Base-by-base conservation (phyloP, 352 stramenopile species). In the Pythium monospermum region DNA sequence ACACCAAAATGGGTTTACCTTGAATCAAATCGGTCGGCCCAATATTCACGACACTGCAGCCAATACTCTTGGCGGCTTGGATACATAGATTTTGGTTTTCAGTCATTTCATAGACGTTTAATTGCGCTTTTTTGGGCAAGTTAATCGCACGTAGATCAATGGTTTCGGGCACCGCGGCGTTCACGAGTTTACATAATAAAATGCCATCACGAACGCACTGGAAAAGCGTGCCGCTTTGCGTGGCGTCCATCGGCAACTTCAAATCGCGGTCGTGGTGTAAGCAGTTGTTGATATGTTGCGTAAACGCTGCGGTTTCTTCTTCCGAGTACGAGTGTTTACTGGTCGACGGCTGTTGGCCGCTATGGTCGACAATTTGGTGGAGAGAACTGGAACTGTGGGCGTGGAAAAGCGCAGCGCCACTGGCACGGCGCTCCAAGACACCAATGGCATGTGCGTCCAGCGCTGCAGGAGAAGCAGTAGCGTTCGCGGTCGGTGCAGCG, bases 41-140 rank as follows among this genome's bases (percentile, higher is more conserved):
- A 64, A 98, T 94, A 59, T 98, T 98, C 42, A 96, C 87, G 33
- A 98, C 83, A 45, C 84, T 90, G 69, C 91, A 98, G 39, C 91
- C 91, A 41, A 98, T 96, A 46, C 74, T 90, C 68, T 94, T 95
- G 55, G 91, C 91, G 1, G 88, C 89, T 54, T 98, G 97, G 57
- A 98, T 95, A 46, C 83, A 95, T 54, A 98, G 53, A 60, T 98
- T 98, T 59, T 88, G 74, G 66, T 94, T 95, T 64, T 95, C 82
- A 0, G 83, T 94, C 64, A 85, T 93, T 61, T 94, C 84, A 47
- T 92, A 94, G 40, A 88, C 68, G 44, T 95, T 94, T 23, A 94
- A 71, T 35, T 35, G 43, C 67, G 69, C 52, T 44, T 89, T 89
- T 53, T 86, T 76, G 32, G 73, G 83, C 19, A 84, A 71, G 68